phyloP scores from a whole-genome alignment of 2,329 filamentous ascomycete species.

The Neopestalotiopsis sp. region DNA sequence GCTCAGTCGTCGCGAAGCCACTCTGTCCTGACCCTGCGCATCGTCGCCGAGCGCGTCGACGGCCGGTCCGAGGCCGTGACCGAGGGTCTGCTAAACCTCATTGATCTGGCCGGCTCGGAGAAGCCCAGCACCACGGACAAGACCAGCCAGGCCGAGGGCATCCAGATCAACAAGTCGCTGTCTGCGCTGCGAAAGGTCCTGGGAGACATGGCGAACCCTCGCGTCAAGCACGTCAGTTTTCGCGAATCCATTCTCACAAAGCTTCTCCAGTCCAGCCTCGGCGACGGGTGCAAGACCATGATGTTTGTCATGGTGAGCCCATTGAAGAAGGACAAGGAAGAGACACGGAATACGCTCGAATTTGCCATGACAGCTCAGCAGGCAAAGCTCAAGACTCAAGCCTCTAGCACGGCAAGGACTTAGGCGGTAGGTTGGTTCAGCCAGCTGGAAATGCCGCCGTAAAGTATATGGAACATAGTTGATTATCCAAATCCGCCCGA shows the following conservation, averaged over 20 bases:
- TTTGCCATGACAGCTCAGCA: constrained; percentile 82
- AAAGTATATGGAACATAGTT: too few species aligned
- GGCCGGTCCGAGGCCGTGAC: constrained; percentile 1
- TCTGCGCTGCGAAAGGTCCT: constrained; percentile 95
- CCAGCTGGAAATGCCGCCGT: too few species aligned
- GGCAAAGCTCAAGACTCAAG: constrained; percentile 10
- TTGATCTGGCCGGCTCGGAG: constrained; percentile 20
- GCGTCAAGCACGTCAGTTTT: constrained; percentile 85
- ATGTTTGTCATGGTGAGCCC: constrained; percentile 99
- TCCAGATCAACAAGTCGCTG: constrained; percentile 95
- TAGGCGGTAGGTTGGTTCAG: not conserved
- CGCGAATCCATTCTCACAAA: constrained; percentile 97
- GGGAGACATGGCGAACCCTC: constrained; percentile 83
- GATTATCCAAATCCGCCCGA: too few species aligned
- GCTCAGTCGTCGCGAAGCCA: constrained; percentile 18
- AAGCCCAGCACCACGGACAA: constrained; percentile 48
- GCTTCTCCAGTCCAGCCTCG: constrained; percentile 90
- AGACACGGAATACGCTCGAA: constrained; percentile 92
- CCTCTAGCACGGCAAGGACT: not conserved
- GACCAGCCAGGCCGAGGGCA: constrained; percentile 89
- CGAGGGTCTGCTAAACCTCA: constrained; percentile 16
- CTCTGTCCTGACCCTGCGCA: constrained; percentile 13
- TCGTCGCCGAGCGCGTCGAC: not conserved
- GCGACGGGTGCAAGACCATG: constrained; percentile 94
- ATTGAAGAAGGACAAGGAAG: constrained; percentile 85